Conservation (phyloP, 495 filamentous ascomycete species). For the Hypoxylon intermedium region DNA sequence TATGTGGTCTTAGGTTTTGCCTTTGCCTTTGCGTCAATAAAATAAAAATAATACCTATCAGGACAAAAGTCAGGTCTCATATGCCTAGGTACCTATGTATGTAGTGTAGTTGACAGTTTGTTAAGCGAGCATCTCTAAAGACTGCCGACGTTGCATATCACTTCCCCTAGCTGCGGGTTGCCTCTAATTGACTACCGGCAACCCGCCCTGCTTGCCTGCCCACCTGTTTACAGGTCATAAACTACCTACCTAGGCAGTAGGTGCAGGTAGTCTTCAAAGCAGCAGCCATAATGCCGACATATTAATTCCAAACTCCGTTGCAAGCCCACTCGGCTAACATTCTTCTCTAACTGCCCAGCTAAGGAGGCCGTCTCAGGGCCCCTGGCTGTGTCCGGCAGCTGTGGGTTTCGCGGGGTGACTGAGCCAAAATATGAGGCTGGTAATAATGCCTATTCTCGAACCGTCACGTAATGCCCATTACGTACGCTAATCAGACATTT, state of each 20-base stretch:
- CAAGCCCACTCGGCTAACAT: conserved; percentile 11
- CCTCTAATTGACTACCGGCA: not conserved
- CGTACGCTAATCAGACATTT: not conserved
- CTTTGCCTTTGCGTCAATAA: too few species aligned
- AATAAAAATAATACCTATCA: too few species aligned
- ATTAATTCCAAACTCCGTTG: not conserved
- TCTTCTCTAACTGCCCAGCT: not conserved
- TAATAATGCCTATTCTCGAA: conserved; percentile 25
- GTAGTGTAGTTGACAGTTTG: too few species aligned
- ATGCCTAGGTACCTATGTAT: too few species aligned
- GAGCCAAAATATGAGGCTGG: conserved; percentile 7
- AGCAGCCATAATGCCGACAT: too few species aligned
- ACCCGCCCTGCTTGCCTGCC: too few species aligned
- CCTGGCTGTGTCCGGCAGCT: conserved; percentile 17
- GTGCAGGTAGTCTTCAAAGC: too few species aligned
- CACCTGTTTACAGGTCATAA: not conserved
- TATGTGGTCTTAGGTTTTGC: too few species aligned
- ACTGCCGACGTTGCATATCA: not conserved
- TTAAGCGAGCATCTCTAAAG: too few species aligned
- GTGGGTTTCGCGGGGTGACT: conserved; percentile 16
- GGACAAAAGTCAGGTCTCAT: too few species aligned
- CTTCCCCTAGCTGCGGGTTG: not conserved
- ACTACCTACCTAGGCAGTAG: not conserved
- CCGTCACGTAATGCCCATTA: conserved; percentile 31
- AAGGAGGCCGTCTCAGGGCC: conserved; percentile 15